A percentile compares a stretch with the other conserved stretches of the same genome.
Conservation (phyloP, 1,139 yeast genomes). For the Zygotorulaspora mrakii region DNA sequence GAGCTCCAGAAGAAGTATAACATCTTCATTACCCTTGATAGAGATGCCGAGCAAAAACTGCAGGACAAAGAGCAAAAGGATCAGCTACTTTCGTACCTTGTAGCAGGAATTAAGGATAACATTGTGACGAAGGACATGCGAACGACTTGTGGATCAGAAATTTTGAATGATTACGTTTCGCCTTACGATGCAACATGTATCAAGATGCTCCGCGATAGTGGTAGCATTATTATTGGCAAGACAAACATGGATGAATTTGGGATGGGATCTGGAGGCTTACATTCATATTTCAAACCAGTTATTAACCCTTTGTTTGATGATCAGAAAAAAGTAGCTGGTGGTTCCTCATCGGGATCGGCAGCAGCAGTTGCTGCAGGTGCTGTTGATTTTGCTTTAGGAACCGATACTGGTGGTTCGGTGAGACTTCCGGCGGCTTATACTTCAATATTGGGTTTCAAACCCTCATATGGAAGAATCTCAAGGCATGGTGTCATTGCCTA, state of each 20-base stretch:
- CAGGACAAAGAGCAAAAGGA: conserved; percentile 1
- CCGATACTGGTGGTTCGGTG: conserved; percentile 97
- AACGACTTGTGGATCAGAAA: conserved; percentile 74
- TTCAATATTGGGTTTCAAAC: conserved; percentile 82
- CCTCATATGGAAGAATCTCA: conserved; percentile 86
- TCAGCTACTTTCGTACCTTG: conserved; percentile 16
- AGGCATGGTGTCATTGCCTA: conserved; percentile 90
- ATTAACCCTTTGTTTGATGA: conserved; percentile 56
- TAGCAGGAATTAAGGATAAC: conserved; percentile 69
- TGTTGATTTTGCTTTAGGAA: conserved; percentile 75
- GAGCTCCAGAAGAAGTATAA: conserved; percentile 34
- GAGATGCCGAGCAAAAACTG: conserved; percentile 18
- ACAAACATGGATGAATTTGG: conserved; percentile 97
- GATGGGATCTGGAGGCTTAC: conserved; percentile 77
- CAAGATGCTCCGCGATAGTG: conserved; percentile 47
- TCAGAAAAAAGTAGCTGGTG: conserved; percentile 58
- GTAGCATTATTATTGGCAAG: conserved; percentile 60
- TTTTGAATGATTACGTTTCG: conserved; percentile 55
- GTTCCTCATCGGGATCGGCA: conserved; percentile 95
- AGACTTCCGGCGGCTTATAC: conserved; percentile 88
- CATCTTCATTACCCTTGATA: conserved; percentile 40
- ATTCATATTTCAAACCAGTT: conserved; percentile 60
- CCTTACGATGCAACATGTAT: conserved; percentile 84
- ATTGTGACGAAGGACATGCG: conserved; percentile 59
- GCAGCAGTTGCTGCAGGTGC: conserved; percentile 76